These are phyloP conservation scores for Leucoagaricus sp. DNA, from an alignment of 1,284 basidiomycete species.

Conservation along the genomic window DNA sequence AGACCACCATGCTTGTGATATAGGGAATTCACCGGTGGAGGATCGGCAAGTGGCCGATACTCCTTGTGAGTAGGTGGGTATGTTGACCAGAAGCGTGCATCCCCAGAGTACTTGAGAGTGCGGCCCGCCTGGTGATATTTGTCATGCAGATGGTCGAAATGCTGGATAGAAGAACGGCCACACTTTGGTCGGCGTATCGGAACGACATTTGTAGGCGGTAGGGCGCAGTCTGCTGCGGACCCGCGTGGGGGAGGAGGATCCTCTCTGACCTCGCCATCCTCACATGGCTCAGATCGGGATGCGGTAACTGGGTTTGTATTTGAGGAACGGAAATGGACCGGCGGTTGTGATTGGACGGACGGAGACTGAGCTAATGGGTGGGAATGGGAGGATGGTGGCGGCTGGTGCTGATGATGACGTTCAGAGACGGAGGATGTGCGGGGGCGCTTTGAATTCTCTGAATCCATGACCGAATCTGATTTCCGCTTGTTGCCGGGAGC, in stretches of 20 bases:
- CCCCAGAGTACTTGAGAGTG: conserved; percentile 74
- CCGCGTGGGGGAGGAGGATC: conserved; percentile 25
- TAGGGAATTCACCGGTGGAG: conserved; percentile 60
- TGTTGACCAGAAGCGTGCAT: conserved; percentile 71
- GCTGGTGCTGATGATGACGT: conserved; percentile 23
- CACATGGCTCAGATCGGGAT: conserved; percentile 51
- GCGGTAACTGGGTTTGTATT: conserved; percentile 27
- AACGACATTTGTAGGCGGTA: conserved; percentile 41
- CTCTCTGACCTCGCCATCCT: conserved; percentile 60
- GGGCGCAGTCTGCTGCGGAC: conserved; percentile 13
- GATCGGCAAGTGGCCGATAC: conserved; percentile 59
- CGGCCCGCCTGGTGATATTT: conserved; percentile 64
- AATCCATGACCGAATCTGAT: conserved; percentile 44
- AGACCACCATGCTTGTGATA: conserved; percentile 72
- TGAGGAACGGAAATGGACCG: conserved; percentile 27
- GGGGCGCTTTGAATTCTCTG: conserved; percentile 56
- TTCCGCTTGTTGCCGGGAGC: conserved; percentile 62
- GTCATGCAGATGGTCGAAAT: conserved; percentile 59
- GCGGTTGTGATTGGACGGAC: conserved; percentile 16
- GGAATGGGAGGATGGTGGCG: conserved; percentile 18
- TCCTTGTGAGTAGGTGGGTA: conserved; percentile 64
- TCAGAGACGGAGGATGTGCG: conserved; percentile 45
- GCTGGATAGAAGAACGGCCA: conserved; percentile 43
- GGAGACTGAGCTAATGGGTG: conserved; percentile 17
- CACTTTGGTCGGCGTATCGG: conserved; percentile 68